Percentiles rank a stretch among this genome's conserved stretches.
These are phyloP conservation scores for Morella rubra DNA, from an alignment of 306 rosid genomes.

Conservation along the genomic window DNA sequence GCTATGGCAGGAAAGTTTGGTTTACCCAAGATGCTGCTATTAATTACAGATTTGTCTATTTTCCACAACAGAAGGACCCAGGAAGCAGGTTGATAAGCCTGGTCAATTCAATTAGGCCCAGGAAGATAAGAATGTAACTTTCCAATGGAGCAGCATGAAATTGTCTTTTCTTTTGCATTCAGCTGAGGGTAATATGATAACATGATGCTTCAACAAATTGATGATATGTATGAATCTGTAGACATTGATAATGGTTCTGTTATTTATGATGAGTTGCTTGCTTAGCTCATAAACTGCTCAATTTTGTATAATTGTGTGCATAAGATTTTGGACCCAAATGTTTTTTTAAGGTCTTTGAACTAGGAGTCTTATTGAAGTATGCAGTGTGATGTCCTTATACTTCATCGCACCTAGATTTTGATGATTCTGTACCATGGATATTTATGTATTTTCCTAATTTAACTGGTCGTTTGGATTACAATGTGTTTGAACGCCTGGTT, in stretches of 20 bases:
- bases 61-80: neutral
- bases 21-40: neutral
- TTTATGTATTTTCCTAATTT: neutral
- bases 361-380: neutral
- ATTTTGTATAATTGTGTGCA: neutral
- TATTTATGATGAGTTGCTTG: neutral
- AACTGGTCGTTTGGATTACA: no score
- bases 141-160: neutral
- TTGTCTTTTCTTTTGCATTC: neutral
- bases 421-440: neutral
- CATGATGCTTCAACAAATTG: neutral
- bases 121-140: neutral
- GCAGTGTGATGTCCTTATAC: neutral
- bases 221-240: neutral
- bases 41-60: neutral
- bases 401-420: neutral
- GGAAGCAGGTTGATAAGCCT: neutral
- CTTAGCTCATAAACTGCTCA: neutral
- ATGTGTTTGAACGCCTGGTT: neutral
- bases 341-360: neutral
- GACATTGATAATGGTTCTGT: neutral
- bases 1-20: neutral
- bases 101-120: neutral
- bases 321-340: neutral
- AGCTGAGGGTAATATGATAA: neutral